Base-by-base conservation (phyloP, 768 basidiomycete genomes). In the Lepiota brunneoincarnata region DNA sequence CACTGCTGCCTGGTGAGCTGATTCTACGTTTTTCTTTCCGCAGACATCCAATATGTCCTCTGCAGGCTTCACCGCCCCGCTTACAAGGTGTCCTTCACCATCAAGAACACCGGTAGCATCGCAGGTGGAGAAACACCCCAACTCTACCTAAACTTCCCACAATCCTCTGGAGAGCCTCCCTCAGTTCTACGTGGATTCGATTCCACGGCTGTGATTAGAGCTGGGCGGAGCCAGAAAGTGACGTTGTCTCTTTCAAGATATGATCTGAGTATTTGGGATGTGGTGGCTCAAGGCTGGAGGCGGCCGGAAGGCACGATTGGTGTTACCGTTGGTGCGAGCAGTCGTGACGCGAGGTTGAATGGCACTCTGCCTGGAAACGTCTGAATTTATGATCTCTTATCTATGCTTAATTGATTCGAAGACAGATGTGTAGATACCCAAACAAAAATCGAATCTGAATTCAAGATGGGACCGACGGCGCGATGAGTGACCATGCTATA, bases 211-310 rank as follows among this genome's bases (percentile, higher is more conserved):
- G 31, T 31, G 10, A 58, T 88, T 0, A 46, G 61, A 2, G 75
- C 83, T 1, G 80, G 80, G 1, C 65, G 83, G 62, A 75, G 64
- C 21, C 65, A 65, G 54, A 66, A 57, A 6, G 81, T 83, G 2
- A 75, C 72, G 6, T 75, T 91, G 59, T 76, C 73, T 7, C 71
- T 91, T 24, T 84, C 87, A 12, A 74, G 86, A 31, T 83, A 89
- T 60, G 85, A 88, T 59, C 61, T 90, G 60, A 86, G 83, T 18
- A 76, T 89, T 51, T 93, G 90, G 92, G 88, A 93, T 66, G 80
- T 78, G 1, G 77, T 68, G 9, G 72, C 74, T 18, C 91, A 93
- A 67, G 83, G 86, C 2, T 93, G 92, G 91, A 72, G 73, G 57
- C 81, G 78, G 58, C 90, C 91, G 0, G 61, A 68, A 1, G 91